These are phyloP conservation scores for Corylus heterophylla DNA, from an alignment of 306 rosid genomes.

Conservation along the genomic window DNA sequence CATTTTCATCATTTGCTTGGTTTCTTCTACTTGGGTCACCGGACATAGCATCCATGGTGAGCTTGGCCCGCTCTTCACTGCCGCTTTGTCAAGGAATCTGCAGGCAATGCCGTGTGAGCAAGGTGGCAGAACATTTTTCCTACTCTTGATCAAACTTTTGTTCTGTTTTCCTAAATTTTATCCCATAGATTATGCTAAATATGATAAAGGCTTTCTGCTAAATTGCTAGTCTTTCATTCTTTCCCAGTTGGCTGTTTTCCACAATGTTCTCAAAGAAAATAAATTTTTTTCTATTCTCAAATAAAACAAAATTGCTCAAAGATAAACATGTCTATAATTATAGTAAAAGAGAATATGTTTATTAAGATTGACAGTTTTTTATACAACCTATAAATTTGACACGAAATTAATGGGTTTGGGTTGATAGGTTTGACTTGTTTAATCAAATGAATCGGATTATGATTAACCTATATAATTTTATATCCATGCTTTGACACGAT, in stretches of 20 bases:
- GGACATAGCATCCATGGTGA: conserved; percentile 65
- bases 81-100: conserved; percentile 81
- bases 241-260: neutral
- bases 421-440: too few species aligned
- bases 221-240: neutral
- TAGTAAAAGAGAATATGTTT: too few species aligned
- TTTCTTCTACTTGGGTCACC: conserved; percentile 88
- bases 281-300: neutral
- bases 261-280: neutral
- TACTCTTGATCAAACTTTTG: neutral
- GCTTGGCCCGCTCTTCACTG: conserved; percentile 40
- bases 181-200: neutral
- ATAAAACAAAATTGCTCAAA: neutral
- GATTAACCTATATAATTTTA: too few species aligned
- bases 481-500: too few species aligned
- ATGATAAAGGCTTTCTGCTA: neutral
- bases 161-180: neutral
- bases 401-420: too few species aligned
- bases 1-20: conserved; percentile 81
- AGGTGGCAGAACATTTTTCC: too few species aligned
- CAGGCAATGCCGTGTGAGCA: neutral
- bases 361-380: too few species aligned
- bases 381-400: too few species aligned
- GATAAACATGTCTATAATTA: neutral
- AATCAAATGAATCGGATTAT: too few species aligned